Evolutionary conservation across 805 yeast species (phyloP).

Genomic region (Yamadazyma tumulicola): DNA sequence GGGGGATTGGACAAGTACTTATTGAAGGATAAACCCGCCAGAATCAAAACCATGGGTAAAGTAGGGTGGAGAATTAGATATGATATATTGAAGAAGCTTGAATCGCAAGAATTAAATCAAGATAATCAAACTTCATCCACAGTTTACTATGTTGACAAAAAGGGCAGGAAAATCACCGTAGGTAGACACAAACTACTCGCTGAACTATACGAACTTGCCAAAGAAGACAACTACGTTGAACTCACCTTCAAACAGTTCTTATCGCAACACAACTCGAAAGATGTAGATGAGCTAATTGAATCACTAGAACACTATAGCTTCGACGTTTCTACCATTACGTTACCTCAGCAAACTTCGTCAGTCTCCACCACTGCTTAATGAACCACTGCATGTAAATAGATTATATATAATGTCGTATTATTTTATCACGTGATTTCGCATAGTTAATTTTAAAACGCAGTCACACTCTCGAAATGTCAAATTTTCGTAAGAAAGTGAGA

Average conservation of each 20-base stretch:
- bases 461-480: slow-evolving; percentile 2
- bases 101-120: slow-evolving; percentile 34
- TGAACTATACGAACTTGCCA: slow-evolving; percentile 50
- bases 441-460: slow-evolving; percentile 1
- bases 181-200: slow-evolving; percentile 65
- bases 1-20: slow-evolving; percentile 93
- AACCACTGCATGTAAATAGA: slow-evolving; percentile 2
- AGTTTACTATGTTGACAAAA: slow-evolving; percentile 51
- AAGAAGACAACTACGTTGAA: slow-evolving; percentile 38
- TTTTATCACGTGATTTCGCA: slow-evolving; percentile 3
- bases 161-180: slow-evolving; percentile 47
- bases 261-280: slow-evolving; percentile 38
- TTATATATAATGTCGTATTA: neutral
- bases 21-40: slow-evolving; percentile 80
- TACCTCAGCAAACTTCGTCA: neutral
- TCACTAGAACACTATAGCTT: slow-evolving; percentile 43
- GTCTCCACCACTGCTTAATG: too few species aligned
- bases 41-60: slow-evolving; percentile 90
- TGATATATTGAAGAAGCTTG: slow-evolving; percentile 52
- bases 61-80: slow-evolving; percentile 89
- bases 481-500: too few species aligned
- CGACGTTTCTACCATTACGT: slow-evolving; percentile 25
- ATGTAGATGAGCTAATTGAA: slow-evolving; percentile 47
- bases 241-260: slow-evolving; percentile 48
- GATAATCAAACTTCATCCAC: slow-evolving; percentile 16